Evolutionary conservation across 345 rosid species (phyloP), one percentile per base, ranked within the genome.

Genomic region (Nasturtium officinale): DNA sequence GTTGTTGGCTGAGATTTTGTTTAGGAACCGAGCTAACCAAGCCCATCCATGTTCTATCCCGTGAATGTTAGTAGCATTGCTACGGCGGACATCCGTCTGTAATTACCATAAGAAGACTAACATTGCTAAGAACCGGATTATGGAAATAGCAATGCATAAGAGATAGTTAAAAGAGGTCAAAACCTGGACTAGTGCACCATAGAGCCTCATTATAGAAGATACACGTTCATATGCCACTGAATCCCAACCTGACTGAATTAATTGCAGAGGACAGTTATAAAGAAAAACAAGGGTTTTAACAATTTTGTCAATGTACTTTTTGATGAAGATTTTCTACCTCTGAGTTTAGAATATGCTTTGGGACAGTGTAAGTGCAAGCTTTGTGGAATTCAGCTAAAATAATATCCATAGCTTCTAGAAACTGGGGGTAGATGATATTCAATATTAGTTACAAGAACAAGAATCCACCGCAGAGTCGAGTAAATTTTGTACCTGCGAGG

Each of bases 111-210:
- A 67, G 16, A 68, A 65, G 37, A 48, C 9, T 58, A 46, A 7
- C 50, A 74, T 58, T 74, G 23, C 45, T 51, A 38, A 28, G 32
- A 61, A 48, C 7, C 1, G 7, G 61, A 50, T 3, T 6, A 50
- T 10, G 20, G 46, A 66, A 18, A 26, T 28, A 26, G 11, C 32
- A 50, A 47, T 56, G 56, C 18, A 55, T 17, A 57, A 26, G 58
- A 42, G 40, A 29, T 67, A 9, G 16, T 20, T 60, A n/a, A 18
- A 30, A 40, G 52, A 15, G 45, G 33, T 3, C 37, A 62, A 18
- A 62, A 95, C 97, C 99, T 95, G 97, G 73, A 89, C 90, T 5
- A 95, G 82, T 67, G 99, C 93, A 20, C 92, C 99, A 69, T 95
- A 95, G 40, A 90, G 82, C 81, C 70, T 86, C 91, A 91, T 87